A percentile compares a stretch with the other conserved stretches of the same genome.
Evolutionary conservation across 371 early-diverging fungal species (phyloP).

Genomic region (Apophysomyces elegans): DNA sequence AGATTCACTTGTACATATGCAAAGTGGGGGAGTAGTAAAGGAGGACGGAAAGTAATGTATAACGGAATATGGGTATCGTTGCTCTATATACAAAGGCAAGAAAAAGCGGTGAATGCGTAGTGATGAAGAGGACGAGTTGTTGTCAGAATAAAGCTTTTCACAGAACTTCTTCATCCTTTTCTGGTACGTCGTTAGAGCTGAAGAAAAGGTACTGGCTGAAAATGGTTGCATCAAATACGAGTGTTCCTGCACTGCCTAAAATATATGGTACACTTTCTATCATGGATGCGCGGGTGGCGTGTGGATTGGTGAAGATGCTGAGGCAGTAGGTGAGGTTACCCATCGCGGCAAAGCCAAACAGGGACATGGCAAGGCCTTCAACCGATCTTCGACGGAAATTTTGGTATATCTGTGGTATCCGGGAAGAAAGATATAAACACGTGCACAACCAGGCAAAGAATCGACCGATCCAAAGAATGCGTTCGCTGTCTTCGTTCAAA

Average conservation of each 20-base stretch:
- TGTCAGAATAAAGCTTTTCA: background rate
- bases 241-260: conserved; percentile 68
- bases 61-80: background rate
- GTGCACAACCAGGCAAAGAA: conserved; percentile 74
- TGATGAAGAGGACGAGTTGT: background rate
- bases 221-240: conserved; percentile 67
- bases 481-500: conserved; percentile 6
- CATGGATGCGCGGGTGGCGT: conserved; percentile 47
- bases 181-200: background rate
- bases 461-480: conserved; percentile 53
- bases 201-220: conserved; percentile 56
- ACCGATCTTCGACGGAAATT: conserved; percentile 64
- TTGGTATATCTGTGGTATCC: conserved; percentile 73
- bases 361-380: conserved; percentile 66
- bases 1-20: too few relatives aligned
- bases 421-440: conserved; percentile 64
- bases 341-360: conserved; percentile 75
- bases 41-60: background rate
- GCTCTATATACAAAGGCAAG: background rate
- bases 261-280: conserved; percentile 68
- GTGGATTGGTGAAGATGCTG: conserved; percentile 63
- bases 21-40: too few relatives aligned
- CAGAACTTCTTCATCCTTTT: conserved; percentile 1
- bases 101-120: background rate
- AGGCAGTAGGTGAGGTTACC: conserved; percentile 75